These are phyloP conservation scores for Antitrichia curtipendula DNA, from an alignment of 225 moss, liverwort and hornwort genomes.

Conservation along the genomic window DNA sequence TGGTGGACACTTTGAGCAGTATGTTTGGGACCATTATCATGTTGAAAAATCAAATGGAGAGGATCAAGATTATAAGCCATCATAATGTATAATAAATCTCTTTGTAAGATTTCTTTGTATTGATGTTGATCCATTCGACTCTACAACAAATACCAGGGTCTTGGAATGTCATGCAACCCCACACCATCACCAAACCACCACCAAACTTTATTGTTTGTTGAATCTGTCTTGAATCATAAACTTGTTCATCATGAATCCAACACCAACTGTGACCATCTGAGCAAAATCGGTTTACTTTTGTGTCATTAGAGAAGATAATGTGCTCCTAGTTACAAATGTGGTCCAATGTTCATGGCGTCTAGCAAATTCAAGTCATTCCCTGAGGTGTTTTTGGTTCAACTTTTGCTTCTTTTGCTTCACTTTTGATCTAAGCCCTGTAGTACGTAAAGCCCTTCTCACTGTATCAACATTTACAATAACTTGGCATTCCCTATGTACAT, in stretches of 20 bases:
- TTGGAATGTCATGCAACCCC: too few species aligned
- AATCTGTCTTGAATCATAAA: too few species aligned
- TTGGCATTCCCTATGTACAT: not conserved
- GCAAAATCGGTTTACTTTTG: not conserved
- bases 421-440: fast-evolving
- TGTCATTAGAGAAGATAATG: not conserved
- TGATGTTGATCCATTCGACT: too few species aligned
- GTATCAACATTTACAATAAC: not conserved
- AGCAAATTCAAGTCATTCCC: not conserved
- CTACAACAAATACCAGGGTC: too few species aligned
- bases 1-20: too few species aligned
- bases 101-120: too few species aligned
- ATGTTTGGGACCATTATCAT: too few species aligned
- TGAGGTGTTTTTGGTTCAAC: not conserved
- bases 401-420: not conserved
- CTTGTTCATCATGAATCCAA: not conserved
- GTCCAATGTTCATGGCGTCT: not conserved
- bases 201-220: too few species aligned
- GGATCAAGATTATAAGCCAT: too few species aligned
- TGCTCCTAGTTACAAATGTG: not conserved
- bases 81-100: too few species aligned
- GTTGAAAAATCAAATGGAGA: too few species aligned
- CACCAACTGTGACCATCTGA: not conserved
- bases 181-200: too few species aligned
- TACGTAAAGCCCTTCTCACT: not conserved